Percentiles rank a stretch among this genome's conserved stretches.
Conservation (phyloP, 305 asterid species). For the Solanum hybrid region DNA sequence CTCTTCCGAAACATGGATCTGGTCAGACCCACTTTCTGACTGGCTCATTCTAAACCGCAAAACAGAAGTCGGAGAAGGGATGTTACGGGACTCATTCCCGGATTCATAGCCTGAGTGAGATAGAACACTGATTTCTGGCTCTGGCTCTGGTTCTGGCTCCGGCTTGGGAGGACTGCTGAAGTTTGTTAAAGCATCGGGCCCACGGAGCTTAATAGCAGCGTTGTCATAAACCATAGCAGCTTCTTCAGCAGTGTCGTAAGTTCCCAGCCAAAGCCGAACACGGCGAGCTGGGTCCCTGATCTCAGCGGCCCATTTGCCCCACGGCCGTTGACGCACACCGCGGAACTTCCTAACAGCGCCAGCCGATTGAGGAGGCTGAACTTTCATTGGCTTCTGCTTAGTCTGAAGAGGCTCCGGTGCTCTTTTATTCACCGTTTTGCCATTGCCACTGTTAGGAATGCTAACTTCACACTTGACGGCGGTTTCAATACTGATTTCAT, state of each 20-base stretch:
- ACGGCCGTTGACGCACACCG: conserved; percentile 62
- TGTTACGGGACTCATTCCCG: conserved; percentile 43
- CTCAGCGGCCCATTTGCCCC: conserved; percentile 79
- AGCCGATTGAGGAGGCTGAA: background rate
- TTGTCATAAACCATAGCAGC: conserved; percentile 73
- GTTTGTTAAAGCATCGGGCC: conserved; percentile 59
- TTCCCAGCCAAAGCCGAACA: conserved; percentile 59
- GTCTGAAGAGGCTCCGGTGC: conserved; percentile 17
- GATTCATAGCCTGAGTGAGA: conserved; percentile 53
- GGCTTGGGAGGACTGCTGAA: conserved; percentile 28
- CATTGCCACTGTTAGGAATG: background rate
- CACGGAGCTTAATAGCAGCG: conserved; percentile 59
- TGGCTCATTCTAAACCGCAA: conserved; percentile 26
- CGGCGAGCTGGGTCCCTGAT: conserved; percentile 49
- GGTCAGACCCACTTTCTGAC: conserved; percentile 15
- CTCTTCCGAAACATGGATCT: background rate
- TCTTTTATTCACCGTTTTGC: conserved; percentile 6
- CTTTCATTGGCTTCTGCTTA: conserved; percentile 25
- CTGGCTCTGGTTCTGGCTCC: background rate
- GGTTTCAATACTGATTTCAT: conserved; percentile 35
- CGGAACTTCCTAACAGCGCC: conserved; percentile 39
- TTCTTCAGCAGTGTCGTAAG: conserved; percentile 58
- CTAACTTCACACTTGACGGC: background rate
- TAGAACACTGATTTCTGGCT: conserved; percentile 16
- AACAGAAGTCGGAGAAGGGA: conserved; percentile 40